Percentiles rank a stretch among this genome's conserved stretches.
Conservation (phyloP, 2,329 filamentous ascomycete genomes). For the Chrysosphaeria jannelii region DNA sequence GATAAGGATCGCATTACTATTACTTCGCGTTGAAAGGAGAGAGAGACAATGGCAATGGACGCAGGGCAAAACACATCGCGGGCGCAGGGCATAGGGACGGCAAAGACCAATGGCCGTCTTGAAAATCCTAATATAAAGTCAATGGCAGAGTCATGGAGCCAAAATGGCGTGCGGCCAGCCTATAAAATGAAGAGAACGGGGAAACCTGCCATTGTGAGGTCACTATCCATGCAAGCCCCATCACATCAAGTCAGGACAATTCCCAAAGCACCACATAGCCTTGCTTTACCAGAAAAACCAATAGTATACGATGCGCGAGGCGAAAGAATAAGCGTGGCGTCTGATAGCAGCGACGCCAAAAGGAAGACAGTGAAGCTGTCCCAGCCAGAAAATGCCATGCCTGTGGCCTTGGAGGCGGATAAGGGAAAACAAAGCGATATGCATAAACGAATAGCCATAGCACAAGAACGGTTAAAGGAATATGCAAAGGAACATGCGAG, state of each 20-base stretch:
- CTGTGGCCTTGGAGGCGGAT: too few relatives aligned
- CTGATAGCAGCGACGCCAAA: background rate
- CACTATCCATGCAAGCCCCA: slow-evolving; percentile 1
- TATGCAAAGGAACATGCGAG: too few relatives aligned
- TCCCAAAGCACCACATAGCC: too few relatives aligned
- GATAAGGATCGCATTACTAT: too few relatives aligned
- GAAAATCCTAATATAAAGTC: background rate
- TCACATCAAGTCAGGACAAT: background rate
- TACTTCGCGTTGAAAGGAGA: too few relatives aligned
- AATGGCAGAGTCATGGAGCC: background rate
- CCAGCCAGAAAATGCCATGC: too few relatives aligned
- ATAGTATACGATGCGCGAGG: too few relatives aligned
- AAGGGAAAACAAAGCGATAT: too few relatives aligned
- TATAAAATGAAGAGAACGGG: slow-evolving; percentile 1
- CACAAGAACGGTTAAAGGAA: too few relatives aligned
- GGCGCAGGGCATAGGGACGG: background rate
- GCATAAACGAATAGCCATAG: too few relatives aligned
- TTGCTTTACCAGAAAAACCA: too few relatives aligned
- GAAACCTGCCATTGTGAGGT: slow-evolving; percentile 1
- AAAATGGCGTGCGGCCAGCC: background rate
- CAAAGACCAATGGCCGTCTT: background rate
- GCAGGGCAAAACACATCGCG: background rate
- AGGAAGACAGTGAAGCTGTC: background rate
- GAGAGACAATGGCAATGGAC: background rate
- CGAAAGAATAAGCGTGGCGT: too few relatives aligned